Percentiles rank a stretch among this genome's conserved stretches.
Evolutionary conservation across 345 rosid genomes (phyloP).

Genomic region (Turritis glabra): DNA sequence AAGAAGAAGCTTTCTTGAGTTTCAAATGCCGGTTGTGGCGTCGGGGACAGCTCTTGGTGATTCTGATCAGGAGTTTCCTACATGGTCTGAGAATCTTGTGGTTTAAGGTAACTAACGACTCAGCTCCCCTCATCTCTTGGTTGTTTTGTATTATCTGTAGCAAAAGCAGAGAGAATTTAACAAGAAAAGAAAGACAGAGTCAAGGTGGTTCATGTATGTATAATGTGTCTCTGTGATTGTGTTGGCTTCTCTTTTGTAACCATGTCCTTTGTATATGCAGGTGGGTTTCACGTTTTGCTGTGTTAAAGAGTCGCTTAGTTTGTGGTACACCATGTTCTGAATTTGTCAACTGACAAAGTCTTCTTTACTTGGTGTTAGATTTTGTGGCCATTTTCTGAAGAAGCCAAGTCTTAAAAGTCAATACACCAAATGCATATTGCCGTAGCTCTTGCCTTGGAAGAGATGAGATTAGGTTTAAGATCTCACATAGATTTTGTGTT

Average conservation of each 20-base stretch:
- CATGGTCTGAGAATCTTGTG: conserved; percentile 41
- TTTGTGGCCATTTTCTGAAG: background rate
- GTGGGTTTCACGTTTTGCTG: conserved; percentile 41
- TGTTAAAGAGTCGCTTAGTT: conserved; percentile 23
- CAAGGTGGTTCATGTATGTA: too few relatives aligned
- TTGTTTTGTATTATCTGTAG: background rate
- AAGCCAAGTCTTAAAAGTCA: conserved; percentile 21
- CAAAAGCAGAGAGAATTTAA: background rate
- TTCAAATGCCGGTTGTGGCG: conserved; percentile 34
- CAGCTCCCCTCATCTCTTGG: conserved; percentile 23
- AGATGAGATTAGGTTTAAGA: conserved; percentile 8
- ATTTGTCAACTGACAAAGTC: conserved; percentile 5
- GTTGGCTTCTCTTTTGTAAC: conserved; percentile 31
- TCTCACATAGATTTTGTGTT: background rate
- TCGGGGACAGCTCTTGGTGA: conserved; percentile 31
- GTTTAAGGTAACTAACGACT: conserved; percentile 35
- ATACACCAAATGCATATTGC: background rate
- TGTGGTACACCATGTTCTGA: conserved; percentile 38
- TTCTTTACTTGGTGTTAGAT: background rate
- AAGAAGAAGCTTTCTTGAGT: conserved; percentile 40
- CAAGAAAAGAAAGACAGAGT: too few relatives aligned
- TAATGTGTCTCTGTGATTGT: background rate
- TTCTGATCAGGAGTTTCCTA: conserved; percentile 39
- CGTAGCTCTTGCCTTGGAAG: conserved; percentile 16
- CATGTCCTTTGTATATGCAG: background rate